Evolutionary conservation across 257 asterid species (phyloP).

Genomic region (Nyctanthes arbortristis): DNA sequence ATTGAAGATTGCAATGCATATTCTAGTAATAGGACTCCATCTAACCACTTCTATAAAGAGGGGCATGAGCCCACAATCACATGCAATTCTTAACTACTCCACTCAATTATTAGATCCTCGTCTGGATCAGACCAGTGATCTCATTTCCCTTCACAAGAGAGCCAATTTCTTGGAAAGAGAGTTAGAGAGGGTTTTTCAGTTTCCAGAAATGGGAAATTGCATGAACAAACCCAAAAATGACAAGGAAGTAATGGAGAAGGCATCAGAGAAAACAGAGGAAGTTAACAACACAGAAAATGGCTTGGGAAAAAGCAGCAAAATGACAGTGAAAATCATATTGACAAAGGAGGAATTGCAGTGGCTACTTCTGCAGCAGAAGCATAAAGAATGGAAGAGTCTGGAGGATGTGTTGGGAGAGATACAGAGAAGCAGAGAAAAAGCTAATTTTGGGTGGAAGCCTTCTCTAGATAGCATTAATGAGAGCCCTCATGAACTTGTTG

Average conservation of each 20-base stretch:
- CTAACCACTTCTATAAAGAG: background rate
- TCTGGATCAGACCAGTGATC: background rate
- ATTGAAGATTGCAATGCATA: background rate
- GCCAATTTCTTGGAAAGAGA: background rate
- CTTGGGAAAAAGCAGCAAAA: background rate
- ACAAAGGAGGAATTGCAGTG: conserved; percentile 9
- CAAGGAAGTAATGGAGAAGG: background rate
- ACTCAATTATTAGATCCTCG: background rate
- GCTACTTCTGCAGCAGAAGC: background rate
- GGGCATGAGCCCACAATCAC: background rate
- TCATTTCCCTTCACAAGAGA: too few relatives aligned
- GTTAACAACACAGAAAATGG: background rate
- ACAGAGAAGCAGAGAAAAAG: background rate
- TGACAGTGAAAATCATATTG: background rate
- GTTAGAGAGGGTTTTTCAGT: background rate
- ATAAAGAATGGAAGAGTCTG: background rate
- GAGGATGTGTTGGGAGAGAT: background rate
- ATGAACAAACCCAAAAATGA: background rate
- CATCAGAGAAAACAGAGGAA: background rate
- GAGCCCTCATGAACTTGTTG: background rate
- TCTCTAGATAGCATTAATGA: conserved; percentile 4
- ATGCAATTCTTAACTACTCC: background rate
- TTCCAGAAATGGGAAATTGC: background rate
- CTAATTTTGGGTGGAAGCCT: background rate
- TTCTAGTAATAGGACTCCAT: background rate